Conservation (phyloP, 1,139 yeast species). For the Kurtzmaniella quercitrusa region DNA sequence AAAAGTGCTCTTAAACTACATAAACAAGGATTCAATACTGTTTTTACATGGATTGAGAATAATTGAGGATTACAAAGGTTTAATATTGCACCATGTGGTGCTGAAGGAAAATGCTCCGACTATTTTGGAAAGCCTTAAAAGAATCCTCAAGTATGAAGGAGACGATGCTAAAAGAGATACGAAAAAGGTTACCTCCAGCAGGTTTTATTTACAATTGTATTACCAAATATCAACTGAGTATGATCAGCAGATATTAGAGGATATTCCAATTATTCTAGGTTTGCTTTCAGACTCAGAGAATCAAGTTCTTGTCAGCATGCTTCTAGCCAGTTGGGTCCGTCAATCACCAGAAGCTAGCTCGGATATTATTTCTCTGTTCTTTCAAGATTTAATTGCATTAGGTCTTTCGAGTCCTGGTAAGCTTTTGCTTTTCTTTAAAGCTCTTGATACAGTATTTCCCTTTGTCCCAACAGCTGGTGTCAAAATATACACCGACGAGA, state of each 20-base stretch:
- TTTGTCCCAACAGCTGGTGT: constrained; percentile 21
- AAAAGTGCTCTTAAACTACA: background rate
- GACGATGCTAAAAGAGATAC: background rate
- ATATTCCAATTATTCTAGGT: background rate
- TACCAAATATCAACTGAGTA: background rate
- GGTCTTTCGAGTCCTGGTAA: constrained; percentile 13
- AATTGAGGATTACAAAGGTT: background rate
- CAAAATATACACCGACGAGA: constrained; percentile 18
- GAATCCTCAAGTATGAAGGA: background rate
- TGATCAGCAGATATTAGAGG: background rate
- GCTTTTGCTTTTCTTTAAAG: background rate
- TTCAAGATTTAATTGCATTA: constrained; percentile 19
- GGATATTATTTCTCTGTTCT: constrained; percentile 20
- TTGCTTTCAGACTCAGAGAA: background rate
- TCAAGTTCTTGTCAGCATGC: constrained; percentile 1
- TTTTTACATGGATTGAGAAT: constrained; percentile 2
- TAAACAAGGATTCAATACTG: background rate
- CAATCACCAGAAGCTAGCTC: constrained; percentile 13
- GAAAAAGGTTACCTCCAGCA: background rate
- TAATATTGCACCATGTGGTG: background rate
- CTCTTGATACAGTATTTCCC: constrained; percentile 15
- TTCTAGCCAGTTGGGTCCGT: constrained; percentile 23
- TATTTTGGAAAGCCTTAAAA: background rate
- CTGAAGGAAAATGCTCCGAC: background rate
- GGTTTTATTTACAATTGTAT: background rate